Evolutionary conservation across 805 yeast genomes (phyloP), one percentile per base, ranked within the genome.

Genomic region (Saturnispora hagleri): DNA sequence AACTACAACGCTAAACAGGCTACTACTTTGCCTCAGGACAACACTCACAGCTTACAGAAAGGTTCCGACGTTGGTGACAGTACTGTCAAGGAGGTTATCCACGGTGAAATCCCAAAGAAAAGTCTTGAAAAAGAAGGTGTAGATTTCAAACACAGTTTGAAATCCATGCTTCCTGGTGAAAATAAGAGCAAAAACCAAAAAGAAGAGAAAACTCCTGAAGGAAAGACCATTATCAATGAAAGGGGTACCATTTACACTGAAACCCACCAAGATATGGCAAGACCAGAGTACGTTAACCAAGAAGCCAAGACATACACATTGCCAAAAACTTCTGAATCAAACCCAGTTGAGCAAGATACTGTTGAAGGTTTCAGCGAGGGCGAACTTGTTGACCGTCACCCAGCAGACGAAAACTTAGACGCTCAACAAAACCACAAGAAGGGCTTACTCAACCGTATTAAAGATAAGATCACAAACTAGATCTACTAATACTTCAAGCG

Each of bases 161-260:
- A 26, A n/a, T 17, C 18, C 5, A 17, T 43, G 24, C 28, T 43
- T 9, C 34, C 34, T 13, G 46, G 46, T 28, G 46, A 33, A 13
- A 17, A 43, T 17, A 26, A 27, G 46, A 18, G 5, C 24, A 38
- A 38, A 8, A 17, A 12, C 5, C 22, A 38, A 9, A 38, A 38
- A 13, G 22, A 24, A 4, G 42, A 38, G 9, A 43, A 43, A 27
- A 7, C 24, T 4, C 46, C 34, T 10, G 27, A 17, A 7, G 47
- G 27, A 15, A 50, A 50, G 48, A 22, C 48, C 9, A 27, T 24
- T 22, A 44, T 50, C 15, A 31, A 22, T 9, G 48, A 43, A n/a
- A 44, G 52, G 31, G 52, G 52, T 13, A 50, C 52, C 7, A 27
- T 33, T 38, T 50, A 44, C 44, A 38, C 31, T 4, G 52, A 50